phyloP scores from a whole-genome alignment of 1,284 basidiomycete species.

The Puccinia hordei region DNA sequence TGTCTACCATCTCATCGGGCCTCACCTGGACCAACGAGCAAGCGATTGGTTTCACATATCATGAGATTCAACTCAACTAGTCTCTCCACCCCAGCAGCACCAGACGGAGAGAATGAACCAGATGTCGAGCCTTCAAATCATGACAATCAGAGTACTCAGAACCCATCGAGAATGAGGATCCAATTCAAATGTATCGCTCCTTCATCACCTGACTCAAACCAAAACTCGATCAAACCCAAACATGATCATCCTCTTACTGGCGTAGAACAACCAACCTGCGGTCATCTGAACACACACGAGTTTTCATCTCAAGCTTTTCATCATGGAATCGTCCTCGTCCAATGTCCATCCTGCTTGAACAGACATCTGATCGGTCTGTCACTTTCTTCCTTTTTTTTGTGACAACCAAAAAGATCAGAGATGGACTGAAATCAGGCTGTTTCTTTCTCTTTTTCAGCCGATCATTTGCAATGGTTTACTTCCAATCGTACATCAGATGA shows the following conservation, averaged over 20 bases:
- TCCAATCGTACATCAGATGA: constrained; percentile 33
- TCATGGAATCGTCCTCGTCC: constrained; percentile 83
- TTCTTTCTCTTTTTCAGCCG: not conserved
- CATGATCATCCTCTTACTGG: not conserved
- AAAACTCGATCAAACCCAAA: constrained; percentile 24
- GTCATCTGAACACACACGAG: constrained; percentile 80
- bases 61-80: not conserved
- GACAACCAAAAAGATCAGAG: not conserved
- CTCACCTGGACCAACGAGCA: not conserved
- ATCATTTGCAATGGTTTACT: constrained; percentile 46
- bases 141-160: not conserved
- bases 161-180: constrained; percentile 31
- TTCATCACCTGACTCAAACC: constrained; percentile 32
- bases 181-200: constrained; percentile 77
- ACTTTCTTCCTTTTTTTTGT: not conserved
- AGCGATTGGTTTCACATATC: not conserved
- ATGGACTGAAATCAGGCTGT: not conserved
- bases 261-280: constrained; percentile 65
- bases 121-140: not conserved
- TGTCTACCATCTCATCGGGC: not conserved
- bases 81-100: not conserved
- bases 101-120: not conserved
- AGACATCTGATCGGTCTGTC: constrained; percentile 64
- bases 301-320: constrained; percentile 83
- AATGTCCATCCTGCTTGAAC: constrained; percentile 88